Evolutionary conservation across 495 filamentous ascomycete genomes (phyloP).

Genomic region (Annulohypoxylon maeteangense): DNA sequence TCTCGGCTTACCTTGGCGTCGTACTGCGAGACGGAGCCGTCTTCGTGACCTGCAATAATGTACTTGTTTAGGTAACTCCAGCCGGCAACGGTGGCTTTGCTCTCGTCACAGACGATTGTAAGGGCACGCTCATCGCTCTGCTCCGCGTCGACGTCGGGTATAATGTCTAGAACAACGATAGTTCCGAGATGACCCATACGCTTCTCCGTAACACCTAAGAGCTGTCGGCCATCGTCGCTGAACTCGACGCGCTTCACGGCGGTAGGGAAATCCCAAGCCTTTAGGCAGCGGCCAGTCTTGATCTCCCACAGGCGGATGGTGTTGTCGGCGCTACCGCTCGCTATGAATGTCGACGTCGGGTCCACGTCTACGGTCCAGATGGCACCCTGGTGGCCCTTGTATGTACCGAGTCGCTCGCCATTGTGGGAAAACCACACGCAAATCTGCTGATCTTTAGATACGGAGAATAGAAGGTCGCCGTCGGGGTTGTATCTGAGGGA

Average conservation of each 20-base stretch:
- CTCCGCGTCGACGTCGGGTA: conserved; percentile 78
- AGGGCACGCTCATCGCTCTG: conserved; percentile 84
- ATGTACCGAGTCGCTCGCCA: conserved; percentile 94
- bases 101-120: conserved; percentile 89
- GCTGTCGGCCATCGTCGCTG: conserved; percentile 85
- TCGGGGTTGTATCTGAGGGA: conserved; percentile 83
- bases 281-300: conserved; percentile 88
- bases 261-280: conserved; percentile 96
- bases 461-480: conserved; percentile 97
- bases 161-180: conserved; percentile 90
- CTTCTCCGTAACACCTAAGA: conserved; percentile 96
- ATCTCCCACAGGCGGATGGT: conserved; percentile 98
- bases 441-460: conserved; percentile 95
- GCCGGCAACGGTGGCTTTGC: conserved; percentile 95
- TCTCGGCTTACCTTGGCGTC: conserved; percentile 79
- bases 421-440: conserved; percentile 95
- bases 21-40: conserved; percentile 92
- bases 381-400: conserved; percentile 95
- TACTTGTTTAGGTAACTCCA: conserved; percentile 93
- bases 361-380: conserved; percentile 99
- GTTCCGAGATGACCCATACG: conserved; percentile 94
- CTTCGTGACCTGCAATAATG: conserved; percentile 97
- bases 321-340: conserved; percentile 96
- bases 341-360: conserved; percentile 91
- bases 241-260: conserved; percentile 98